Percentiles rank a stretch among this genome's conserved stretches.
Conservation (phyloP, 495 filamentous ascomycete species). For the Bombardia bombarda region DNA sequence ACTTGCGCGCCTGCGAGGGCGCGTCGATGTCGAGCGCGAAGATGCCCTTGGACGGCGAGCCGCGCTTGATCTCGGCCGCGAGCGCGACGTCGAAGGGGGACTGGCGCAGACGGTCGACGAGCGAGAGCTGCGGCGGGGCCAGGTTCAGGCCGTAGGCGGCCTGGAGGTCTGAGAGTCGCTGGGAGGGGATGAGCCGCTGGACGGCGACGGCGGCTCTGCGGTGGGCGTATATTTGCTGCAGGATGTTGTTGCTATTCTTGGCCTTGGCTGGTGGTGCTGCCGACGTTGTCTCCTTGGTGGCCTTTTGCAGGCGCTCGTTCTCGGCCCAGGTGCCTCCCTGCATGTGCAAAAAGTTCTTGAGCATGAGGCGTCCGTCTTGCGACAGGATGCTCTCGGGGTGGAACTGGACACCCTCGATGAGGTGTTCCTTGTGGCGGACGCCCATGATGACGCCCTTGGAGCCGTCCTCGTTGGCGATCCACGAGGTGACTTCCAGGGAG, state of each 20-base stretch:
- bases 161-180: conserved; percentile 77
- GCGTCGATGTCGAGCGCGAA: conserved; percentile 84
- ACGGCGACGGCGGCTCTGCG: conserved; percentile 67
- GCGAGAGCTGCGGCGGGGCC: conserved; percentile 76
- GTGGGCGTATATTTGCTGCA: conserved; percentile 86
- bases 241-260: conserved; percentile 65
- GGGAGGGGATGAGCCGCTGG: conserved; percentile 81
- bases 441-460: conserved; percentile 89
- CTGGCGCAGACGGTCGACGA: conserved; percentile 68
- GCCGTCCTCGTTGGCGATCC: conserved; percentile 58
- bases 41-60: conserved; percentile 91
- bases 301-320: conserved; percentile 50
- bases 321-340: conserved; percentile 85
- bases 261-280: not conserved
- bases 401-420: conserved; percentile 92
- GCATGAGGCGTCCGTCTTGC: conserved; percentile 76
- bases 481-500: conserved; percentile 86
- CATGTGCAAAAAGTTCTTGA: conserved; percentile 84
- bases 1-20: conserved; percentile 81
- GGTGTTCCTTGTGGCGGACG: conserved; percentile 81
- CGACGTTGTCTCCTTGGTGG: conserved; percentile 11
- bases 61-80: conserved; percentile 95
- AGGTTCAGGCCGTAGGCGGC: conserved; percentile 76
- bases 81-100: conserved; percentile 77
- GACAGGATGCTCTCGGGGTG: conserved; percentile 97